These are phyloP conservation scores for Aspergillus coremiiformis DNA, from an alignment of 495 filamentous ascomycete species.

Conservation along the genomic window DNA sequence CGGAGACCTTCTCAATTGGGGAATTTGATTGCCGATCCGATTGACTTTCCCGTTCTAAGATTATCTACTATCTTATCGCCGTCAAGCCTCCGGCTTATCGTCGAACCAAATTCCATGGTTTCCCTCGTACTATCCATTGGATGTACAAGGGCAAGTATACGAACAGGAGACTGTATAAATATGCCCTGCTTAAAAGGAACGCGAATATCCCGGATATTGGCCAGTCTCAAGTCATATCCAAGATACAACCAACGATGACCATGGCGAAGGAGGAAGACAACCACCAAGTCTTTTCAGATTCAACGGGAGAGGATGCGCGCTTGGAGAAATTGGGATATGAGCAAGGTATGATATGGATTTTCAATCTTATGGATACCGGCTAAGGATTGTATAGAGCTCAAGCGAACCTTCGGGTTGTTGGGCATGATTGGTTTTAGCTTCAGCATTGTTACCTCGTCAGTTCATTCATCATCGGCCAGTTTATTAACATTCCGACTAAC, in stretches of 20 bases:
- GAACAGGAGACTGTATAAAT: too few relatives aligned
- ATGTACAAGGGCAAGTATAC: too few relatives aligned
- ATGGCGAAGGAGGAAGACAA: slow-evolving; percentile 18
- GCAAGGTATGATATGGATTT: slow-evolving; percentile 34
- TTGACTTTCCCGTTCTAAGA: too few relatives aligned
- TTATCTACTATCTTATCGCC: slow-evolving; percentile 22
- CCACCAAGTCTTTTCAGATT: slow-evolving; percentile 18
- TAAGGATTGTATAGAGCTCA: slow-evolving; percentile 36
- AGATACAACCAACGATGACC: background rate
- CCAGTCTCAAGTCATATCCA: too few relatives aligned
- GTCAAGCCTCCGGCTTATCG: background rate
- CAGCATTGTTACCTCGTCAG: slow-evolving; percentile 49
- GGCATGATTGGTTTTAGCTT: slow-evolving; percentile 56
- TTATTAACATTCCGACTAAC: background rate
- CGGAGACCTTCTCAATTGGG: slow-evolving; percentile 27
- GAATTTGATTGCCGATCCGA: too few relatives aligned
- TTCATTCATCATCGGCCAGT: background rate
- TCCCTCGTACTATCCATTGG: too few relatives aligned
- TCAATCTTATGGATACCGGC: slow-evolving; percentile 1
- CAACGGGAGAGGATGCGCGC: slow-evolving; percentile 33
- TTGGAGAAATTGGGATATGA: slow-evolving; percentile 44
- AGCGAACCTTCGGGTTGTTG: slow-evolving; percentile 49
- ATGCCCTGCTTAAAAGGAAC: too few relatives aligned
- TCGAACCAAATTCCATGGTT: too few relatives aligned
- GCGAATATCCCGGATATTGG: too few relatives aligned